phyloP scores from a whole-genome alignment of 768 basidiomycete species.

The Boletales sp. region DNA sequence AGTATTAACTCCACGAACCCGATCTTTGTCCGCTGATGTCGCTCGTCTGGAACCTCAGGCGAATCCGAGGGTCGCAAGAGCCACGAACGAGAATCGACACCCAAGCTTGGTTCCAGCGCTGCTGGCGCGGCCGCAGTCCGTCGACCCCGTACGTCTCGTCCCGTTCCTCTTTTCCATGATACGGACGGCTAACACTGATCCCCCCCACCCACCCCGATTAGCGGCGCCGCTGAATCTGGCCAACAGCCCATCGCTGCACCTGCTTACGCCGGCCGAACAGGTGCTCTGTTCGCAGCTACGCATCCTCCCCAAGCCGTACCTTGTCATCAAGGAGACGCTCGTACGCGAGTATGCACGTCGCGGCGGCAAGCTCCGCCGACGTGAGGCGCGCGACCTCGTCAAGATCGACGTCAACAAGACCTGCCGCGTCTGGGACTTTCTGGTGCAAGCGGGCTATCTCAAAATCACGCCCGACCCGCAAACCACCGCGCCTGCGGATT shows the following conservation, averaged over 20 bases:
- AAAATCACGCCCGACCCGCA: constrained; percentile 59
- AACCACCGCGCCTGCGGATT: constrained; percentile 33
- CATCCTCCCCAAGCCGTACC: constrained; percentile 92
- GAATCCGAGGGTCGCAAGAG: constrained; percentile 54
- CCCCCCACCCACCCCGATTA: no score
- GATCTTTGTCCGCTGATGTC: background rate
- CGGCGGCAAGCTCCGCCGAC: constrained; percentile 80
- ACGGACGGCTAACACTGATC: no score
- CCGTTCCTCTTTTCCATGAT: background rate
- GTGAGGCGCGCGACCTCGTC: constrained; percentile 86
- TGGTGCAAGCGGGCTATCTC: constrained; percentile 80
- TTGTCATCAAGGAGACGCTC: constrained; percentile 92
- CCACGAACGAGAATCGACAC: constrained; percentile 60
- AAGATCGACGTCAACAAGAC: constrained; percentile 95
- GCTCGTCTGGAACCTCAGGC: constrained; percentile 16
- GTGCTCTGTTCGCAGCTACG: constrained; percentile 83
- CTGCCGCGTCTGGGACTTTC: constrained; percentile 88
- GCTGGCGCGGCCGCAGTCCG: constrained; percentile 38
- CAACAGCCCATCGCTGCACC: constrained; percentile 83
- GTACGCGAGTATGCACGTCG: constrained; percentile 90
- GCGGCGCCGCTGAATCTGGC: constrained; percentile 82
- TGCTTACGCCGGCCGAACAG: constrained; percentile 87
- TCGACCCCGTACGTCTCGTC: constrained; percentile 36
- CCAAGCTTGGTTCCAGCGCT: constrained; percentile 39
- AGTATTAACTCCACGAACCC: constrained; percentile 31